These are phyloP conservation scores for Colletotrichum musae DNA, from an alignment of 2,329 filamentous ascomycete genomes.

Conservation along the genomic window DNA sequence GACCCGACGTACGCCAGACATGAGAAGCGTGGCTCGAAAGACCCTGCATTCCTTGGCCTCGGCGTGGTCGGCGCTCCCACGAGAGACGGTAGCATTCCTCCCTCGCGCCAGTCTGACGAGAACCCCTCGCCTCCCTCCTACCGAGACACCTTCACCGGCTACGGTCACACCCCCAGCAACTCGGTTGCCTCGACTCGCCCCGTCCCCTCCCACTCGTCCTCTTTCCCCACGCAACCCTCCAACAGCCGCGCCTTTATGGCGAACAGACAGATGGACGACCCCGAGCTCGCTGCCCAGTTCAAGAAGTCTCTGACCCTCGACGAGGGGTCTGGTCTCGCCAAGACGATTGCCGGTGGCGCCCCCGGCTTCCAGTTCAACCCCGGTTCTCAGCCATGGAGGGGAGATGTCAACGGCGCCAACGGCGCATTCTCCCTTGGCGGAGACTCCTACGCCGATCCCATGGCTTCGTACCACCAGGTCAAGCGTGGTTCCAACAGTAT, in stretches of 20 bases:
- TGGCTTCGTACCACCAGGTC: constrained; percentile 40
- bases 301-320: constrained; percentile 53
- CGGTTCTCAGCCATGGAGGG: constrained; percentile 61
- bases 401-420: constrained; percentile 50
- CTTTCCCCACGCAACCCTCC: constrained; percentile 61
- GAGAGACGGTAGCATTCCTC: constrained; percentile 69
- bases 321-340: constrained; percentile 44
- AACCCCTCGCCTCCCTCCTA: constrained; percentile 49
- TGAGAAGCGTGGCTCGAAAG: constrained; percentile 53
- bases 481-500: constrained; percentile 58
- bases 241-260: constrained; percentile 55
- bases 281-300: constrained; percentile 54
- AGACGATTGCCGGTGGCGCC: constrained; percentile 45
- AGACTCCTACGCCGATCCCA: constrained; percentile 51
- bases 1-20: constrained; percentile 35
- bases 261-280: constrained; percentile 56
- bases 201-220: constrained; percentile 59
- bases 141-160: constrained; percentile 47
- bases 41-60: constrained; percentile 59
- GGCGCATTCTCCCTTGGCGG: constrained; percentile 44
- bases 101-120: constrained; percentile 67
- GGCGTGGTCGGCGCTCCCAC: constrained; percentile 57
- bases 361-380: constrained; percentile 63
- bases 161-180: constrained; percentile 58
- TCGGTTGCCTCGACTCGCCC: constrained; percentile 64